These are phyloP conservation scores for Sarocladium brachiariae DNA, from an alignment of 2,329 filamentous ascomycete genomes.

Conservation along the genomic window DNA sequence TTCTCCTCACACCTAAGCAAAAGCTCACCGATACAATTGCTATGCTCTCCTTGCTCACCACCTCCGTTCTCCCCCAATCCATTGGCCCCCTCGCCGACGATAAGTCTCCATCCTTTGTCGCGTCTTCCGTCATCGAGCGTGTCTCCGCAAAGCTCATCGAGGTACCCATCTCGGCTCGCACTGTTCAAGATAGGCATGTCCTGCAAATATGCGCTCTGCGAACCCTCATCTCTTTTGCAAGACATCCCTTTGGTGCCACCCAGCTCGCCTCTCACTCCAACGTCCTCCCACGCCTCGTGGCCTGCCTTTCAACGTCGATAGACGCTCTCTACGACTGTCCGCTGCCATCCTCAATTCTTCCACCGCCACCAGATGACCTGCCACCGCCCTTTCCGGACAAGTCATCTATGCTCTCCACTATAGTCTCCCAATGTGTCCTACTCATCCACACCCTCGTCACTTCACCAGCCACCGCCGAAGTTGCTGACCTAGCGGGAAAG, in stretches of 20 bases:
- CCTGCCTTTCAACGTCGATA: slow-evolving; percentile 56
- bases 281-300: slow-evolving; percentile 68
- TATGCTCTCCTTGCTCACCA: slow-evolving; percentile 60
- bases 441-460: slow-evolving; percentile 48
- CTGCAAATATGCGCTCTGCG: slow-evolving; percentile 42
- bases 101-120: slow-evolving; percentile 36
- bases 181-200: slow-evolving; percentile 31
- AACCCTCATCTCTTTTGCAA: slow-evolving; percentile 53
- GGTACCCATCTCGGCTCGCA: slow-evolving; percentile 32
- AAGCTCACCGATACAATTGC: slow-evolving; percentile 54
- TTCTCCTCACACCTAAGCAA: slow-evolving; percentile 63
- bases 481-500: slow-evolving; percentile 61
- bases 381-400: slow-evolving; percentile 14
- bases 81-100: slow-evolving; percentile 54
- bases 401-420: slow-evolving; percentile 29
- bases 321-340: slow-evolving; percentile 63
- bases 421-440: slow-evolving; percentile 41
- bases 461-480: slow-evolving; percentile 35
- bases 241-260: slow-evolving; percentile 53
- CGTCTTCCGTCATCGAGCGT: slow-evolving; percentile 48
- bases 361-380: slow-evolving; percentile 12
- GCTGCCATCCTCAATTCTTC: slow-evolving; percentile 34
- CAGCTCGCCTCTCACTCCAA: slow-evolving; percentile 63
- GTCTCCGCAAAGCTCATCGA: slow-evolving; percentile 58
- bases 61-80: slow-evolving; percentile 55